These are phyloP conservation scores for Coemansia sp. DNA, from an alignment of 192 early-diverging fungal genomes.

Conservation along the genomic window DNA sequence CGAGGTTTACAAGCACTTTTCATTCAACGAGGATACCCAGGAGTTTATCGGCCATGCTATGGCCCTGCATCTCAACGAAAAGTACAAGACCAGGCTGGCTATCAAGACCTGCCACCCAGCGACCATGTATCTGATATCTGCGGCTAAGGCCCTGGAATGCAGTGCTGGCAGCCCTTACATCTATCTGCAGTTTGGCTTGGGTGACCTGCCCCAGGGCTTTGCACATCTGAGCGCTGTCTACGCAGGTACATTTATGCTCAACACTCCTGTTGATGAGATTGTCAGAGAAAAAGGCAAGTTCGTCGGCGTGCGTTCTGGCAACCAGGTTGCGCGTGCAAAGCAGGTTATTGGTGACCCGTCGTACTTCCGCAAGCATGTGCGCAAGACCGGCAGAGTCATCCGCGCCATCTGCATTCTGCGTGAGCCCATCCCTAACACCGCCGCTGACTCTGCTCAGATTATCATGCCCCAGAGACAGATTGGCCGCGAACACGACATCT, in stretches of 20 bases:
- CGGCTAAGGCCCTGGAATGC: constrained; percentile 62
- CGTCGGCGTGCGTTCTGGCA: constrained; percentile 86
- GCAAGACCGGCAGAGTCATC: constrained; percentile 82
- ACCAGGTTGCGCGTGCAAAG: constrained; percentile 78
- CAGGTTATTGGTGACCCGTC: constrained; percentile 96
- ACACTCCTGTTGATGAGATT: constrained; percentile 88
- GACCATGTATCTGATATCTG: constrained; percentile 87
- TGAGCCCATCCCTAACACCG: constrained; percentile 88
- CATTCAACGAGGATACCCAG: constrained; percentile 90
- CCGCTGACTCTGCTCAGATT: constrained; percentile 87
- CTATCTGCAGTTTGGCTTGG: constrained; percentile 97
- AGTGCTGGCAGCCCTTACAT: constrained; percentile 98
- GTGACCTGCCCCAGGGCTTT: constrained; percentile 98
- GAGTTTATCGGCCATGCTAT: constrained; percentile 98
- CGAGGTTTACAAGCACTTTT: constrained; percentile 87
- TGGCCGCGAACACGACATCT: constrained; percentile 92
- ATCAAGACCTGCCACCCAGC: constrained; percentile 88
- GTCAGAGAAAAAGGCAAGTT: constrained; percentile 83
- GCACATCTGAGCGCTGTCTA: constrained; percentile 96
- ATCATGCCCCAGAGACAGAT: constrained; percentile 98
- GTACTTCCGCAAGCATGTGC: constrained; percentile 82
- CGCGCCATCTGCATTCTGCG: constrained; percentile 95
- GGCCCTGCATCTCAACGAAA: constrained; percentile 93
- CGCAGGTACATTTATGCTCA: constrained; percentile 99
- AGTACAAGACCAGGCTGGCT: constrained; percentile 69